Conservation (phyloP, 2,329 filamentous ascomycete genomes). For the Pseudocercospora fuligena region DNA sequence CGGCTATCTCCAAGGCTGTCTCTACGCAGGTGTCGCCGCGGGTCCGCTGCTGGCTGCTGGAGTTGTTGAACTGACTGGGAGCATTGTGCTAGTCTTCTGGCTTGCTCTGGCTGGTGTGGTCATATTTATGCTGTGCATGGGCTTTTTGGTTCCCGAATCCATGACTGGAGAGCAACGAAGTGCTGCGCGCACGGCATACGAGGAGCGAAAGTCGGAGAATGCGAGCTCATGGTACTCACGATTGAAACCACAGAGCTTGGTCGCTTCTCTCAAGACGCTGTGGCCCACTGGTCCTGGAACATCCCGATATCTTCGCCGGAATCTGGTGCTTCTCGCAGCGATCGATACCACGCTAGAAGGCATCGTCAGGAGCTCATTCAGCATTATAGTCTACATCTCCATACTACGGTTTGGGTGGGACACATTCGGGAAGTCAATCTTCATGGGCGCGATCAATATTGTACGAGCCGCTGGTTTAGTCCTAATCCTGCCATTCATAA, state of each 20-base stretch:
- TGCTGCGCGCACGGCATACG: neutral
- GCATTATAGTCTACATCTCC: neutral
- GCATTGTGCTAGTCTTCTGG: neutral
- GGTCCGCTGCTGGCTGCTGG: neutral
- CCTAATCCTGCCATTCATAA: neutral
- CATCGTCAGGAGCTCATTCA: neutral
- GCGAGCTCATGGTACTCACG: neutral
- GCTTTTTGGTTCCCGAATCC: neutral
- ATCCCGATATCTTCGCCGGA: neutral
- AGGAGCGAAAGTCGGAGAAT: neutral
- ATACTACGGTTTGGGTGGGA: neutral
- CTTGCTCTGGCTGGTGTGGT: neutral
- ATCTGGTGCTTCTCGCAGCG: neutral
- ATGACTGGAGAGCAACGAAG: neutral
- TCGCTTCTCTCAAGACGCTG: neutral
- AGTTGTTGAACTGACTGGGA: neutral
- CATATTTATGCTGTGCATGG: neutral
- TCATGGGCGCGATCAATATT: conserved; percentile 1
- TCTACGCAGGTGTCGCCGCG: neutral
- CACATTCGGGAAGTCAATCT: neutral
- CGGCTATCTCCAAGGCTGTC: neutral
- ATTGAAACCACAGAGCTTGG: neutral
- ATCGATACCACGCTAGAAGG: neutral
- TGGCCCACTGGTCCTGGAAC: neutral
- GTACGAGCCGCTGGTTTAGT: neutral